Conservation (phyloP, 352 stramenopile species). For the Phytophthora pisi region DNA sequence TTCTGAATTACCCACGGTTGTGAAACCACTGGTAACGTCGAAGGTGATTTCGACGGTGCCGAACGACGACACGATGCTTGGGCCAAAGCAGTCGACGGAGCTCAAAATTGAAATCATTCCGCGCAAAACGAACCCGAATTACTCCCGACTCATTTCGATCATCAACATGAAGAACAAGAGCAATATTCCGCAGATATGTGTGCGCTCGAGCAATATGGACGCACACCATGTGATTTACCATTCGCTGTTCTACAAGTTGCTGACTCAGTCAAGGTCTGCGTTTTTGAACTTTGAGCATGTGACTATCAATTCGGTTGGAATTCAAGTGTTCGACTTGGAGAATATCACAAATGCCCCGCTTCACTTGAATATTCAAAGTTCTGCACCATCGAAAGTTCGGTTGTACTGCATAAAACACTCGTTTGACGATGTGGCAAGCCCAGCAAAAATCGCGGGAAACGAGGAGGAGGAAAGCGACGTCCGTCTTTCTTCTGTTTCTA, state of each 20-base stretch:
- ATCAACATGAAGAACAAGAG: slow-evolving; percentile 90
- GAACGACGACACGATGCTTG: slow-evolving; percentile 88
- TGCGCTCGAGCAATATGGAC: slow-evolving; percentile 92
- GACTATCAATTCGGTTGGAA: slow-evolving; percentile 80
- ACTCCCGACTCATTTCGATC: slow-evolving; percentile 85
- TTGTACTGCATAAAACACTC: slow-evolving; percentile 73
- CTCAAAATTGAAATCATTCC: slow-evolving; percentile 92
- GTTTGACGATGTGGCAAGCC: slow-evolving; percentile 36
- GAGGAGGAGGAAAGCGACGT: slow-evolving; percentile 20
- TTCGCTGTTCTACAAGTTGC: slow-evolving; percentile 90
- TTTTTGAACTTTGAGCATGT: slow-evolving; percentile 91
- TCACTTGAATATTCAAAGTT: slow-evolving; percentile 81
- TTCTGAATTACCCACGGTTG: slow-evolving; percentile 85
- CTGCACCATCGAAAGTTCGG: slow-evolving; percentile 68
- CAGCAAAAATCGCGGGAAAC: slow-evolving; percentile 23
- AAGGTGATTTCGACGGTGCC: slow-evolving; percentile 90
- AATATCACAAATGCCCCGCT: slow-evolving; percentile 88
- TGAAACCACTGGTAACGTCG: slow-evolving; percentile 87
- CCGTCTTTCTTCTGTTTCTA: slow-evolving; percentile 28
- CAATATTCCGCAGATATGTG: slow-evolving; percentile 86
- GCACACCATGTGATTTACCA: slow-evolving; percentile 92
- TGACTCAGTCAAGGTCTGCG: slow-evolving; percentile 83
- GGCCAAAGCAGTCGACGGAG: slow-evolving; percentile 87
- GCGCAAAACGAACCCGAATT: slow-evolving; percentile 90
- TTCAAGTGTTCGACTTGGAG: slow-evolving; percentile 90